Evolutionary conservation across 2,329 filamentous ascomycete species (phyloP).

Genomic region (Sporothrix dimorphospora): DNA sequence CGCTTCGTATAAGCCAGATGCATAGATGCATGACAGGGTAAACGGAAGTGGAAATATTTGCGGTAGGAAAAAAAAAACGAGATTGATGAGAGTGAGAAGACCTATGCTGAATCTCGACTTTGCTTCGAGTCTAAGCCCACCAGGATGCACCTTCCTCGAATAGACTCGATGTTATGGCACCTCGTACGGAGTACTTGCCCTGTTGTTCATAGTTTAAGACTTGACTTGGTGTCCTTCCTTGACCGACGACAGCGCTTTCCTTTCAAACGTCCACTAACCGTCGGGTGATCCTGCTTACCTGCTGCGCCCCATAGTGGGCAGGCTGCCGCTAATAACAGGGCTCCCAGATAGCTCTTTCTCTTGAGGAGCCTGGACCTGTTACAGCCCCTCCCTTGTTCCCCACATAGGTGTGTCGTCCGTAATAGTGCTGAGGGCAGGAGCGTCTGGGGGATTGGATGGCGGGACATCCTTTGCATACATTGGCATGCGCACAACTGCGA

Average conservation of each 20-base stretch:
- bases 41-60: background rate
- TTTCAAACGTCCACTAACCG: background rate
- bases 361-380: constrained; percentile 5
- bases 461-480: background rate
- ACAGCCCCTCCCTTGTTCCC: constrained; percentile 21
- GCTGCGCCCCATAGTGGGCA: constrained; percentile 16
- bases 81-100: background rate
- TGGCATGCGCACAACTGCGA: constrained; percentile 7
- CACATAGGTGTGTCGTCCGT: constrained; percentile 15
- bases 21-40: constrained; percentile 1
- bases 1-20: background rate
- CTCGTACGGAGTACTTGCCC: background rate
- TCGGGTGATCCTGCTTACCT: constrained; percentile 24
- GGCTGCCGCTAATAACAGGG: constrained; percentile 15
- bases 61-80: too few relatives aligned
- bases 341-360: constrained; percentile 16
- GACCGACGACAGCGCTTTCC: background rate
- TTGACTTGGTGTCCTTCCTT: background rate
- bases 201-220: background rate
- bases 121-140: background rate
- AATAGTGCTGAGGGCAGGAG: constrained; percentile 8
- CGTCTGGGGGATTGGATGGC: background rate
- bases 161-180: background rate
- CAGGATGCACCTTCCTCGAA: background rate
- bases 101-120: background rate